These are phyloP conservation scores for Pilaira anomala DNA, from an alignment of 192 early-diverging fungal species.

Conservation along the genomic window DNA sequence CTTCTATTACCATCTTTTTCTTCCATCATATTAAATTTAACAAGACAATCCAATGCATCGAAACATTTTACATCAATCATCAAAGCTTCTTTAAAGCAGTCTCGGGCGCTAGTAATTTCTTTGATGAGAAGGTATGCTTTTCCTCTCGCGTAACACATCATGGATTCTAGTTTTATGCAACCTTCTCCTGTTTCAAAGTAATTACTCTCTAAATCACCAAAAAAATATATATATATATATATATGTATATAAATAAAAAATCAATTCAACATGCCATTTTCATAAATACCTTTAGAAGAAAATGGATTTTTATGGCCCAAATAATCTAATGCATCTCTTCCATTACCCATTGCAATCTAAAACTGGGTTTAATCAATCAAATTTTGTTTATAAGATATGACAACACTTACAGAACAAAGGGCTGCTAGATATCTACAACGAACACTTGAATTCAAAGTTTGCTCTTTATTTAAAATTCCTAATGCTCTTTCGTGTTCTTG, in stretches of 20 bases:
- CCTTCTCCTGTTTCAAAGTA: not conserved
- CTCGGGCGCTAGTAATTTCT: slow-evolving; percentile 52
- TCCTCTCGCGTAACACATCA: slow-evolving; percentile 62
- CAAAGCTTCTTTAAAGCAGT: slow-evolving; percentile 61
- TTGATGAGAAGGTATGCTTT: slow-evolving; percentile 47
- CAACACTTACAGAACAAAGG: slow-evolving; percentile 49
- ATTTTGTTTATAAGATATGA: not conserved
- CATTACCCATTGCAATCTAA: slow-evolving; percentile 50
- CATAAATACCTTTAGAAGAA: slow-evolving; percentile 13
- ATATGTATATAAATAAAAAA: no score
- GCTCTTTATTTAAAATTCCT: slow-evolving; percentile 43
- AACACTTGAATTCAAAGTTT: slow-evolving; percentile 39
- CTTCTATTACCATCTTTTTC: slow-evolving; percentile 49
- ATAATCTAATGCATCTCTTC: slow-evolving; percentile 54
- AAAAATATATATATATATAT: no score
- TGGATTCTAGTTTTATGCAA: slow-evolving; percentile 52
- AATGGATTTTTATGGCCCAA: slow-evolving; percentile 51
- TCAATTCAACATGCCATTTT: no score
- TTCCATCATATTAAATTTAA: slow-evolving; percentile 58
- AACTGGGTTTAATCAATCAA: no score
- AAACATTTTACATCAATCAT: slow-evolving; percentile 60
- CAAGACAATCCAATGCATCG: slow-evolving; percentile 60
- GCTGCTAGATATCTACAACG: slow-evolving; percentile 53
- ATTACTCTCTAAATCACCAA: not conserved
- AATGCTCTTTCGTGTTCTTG: slow-evolving; percentile 47